Evolutionary conservation across 495 filamentous ascomycete species (phyloP), one percentile per base, ranked within the genome.

Genomic region (Aspergillus panamensis): DNA sequence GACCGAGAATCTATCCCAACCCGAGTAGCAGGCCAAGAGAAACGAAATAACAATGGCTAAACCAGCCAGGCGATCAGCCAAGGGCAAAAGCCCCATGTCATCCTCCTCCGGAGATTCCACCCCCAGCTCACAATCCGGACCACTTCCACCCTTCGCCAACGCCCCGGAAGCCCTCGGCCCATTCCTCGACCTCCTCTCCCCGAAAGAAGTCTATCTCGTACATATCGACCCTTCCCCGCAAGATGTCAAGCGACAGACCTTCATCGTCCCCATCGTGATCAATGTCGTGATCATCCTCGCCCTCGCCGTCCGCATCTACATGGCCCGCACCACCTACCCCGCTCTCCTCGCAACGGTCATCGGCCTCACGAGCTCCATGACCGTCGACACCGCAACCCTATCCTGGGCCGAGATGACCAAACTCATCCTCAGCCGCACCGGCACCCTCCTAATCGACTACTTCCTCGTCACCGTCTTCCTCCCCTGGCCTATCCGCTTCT

Each of bases 401-500:
- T 67, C 79, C 5, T 83, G 79, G 72, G 50, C 68, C 3, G 72
- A 82, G 45, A 69, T 87, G n/a, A 48, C 68, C 0, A 60, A 63
- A 17, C 71, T 84, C 51, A 69, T 88, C 8, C 58, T 77, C 13
- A 64, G 73, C 12, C 82, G 91, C 25, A 77, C 77, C 1, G 62
- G 77, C 47, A 82, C 79, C 17, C 84, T 96, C 62, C 59, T 85
- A 30, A 59, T 89, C 32, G 91, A 96, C 68, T 89, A 88, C 65
- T 42, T 87, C 57, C 79, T 94, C 12, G 72, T 83, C 44, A 70
- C 83, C 6, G 82, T 91, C 51, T 78, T 94, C 51, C 81, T 83
- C 62, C 77, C 84, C 47, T 95, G 91, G 91, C 91, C 90, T 1
- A 65, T 81, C 57, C 82, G 83, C 31, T 96, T 96, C 73, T 77